phyloP scores from a whole-genome alignment of 176 grass and related monocot species.

The Aegilops sharonensis region DNA sequence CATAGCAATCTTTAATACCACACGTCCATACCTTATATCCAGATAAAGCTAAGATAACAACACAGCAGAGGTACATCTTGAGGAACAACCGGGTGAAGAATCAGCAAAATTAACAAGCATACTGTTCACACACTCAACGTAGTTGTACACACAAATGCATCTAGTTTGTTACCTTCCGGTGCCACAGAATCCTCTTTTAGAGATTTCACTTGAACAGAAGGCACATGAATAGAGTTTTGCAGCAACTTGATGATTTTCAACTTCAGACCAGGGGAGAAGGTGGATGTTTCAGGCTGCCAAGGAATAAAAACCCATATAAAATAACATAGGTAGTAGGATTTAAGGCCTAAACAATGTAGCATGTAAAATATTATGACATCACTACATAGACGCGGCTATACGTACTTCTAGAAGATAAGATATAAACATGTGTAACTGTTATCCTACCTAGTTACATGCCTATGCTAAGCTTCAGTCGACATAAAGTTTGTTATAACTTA shows the following conservation, averaged over 20 bases:
- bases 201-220: constrained; percentile 42
- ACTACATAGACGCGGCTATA: background rate
- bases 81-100: constrained; percentile 5
- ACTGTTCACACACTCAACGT: constrained; percentile 10
- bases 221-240: constrained; percentile 44
- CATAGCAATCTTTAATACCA: background rate
- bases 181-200: constrained; percentile 34
- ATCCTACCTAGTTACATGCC: background rate
- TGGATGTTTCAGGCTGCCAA: constrained; percentile 75
- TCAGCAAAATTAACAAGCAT: background rate
- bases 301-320: background rate
- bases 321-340: background rate
- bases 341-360: background rate
- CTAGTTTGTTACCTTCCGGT: constrained; percentile 42
- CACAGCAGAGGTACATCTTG: background rate
- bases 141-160: constrained; percentile 19
- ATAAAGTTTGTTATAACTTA: background rate
- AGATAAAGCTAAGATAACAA: constrained; percentile 4
- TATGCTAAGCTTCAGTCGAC: background rate
- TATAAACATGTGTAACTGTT: background rate
- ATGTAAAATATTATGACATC: background rate
- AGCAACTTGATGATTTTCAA: constrained; percentile 86
- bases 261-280: constrained; percentile 74
- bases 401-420: background rate
- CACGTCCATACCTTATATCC: background rate